These are phyloP conservation scores for Adansonia gregorii DNA, from an alignment of 441 rosid genomes.

Conservation along the genomic window DNA sequence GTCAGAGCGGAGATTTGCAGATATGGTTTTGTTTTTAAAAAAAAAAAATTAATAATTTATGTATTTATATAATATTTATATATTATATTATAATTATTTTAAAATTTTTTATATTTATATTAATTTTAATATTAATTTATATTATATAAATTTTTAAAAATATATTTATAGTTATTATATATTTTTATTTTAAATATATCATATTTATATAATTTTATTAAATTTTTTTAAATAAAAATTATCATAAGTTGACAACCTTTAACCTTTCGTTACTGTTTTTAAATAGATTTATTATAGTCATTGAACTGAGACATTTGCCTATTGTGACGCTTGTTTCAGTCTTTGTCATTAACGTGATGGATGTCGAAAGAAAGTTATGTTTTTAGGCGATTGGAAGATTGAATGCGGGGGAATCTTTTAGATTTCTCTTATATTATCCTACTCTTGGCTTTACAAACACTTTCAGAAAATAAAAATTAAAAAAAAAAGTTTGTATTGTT, in stretches of 20 bases:
- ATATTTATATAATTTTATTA: too few species aligned
- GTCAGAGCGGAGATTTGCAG: background rate
- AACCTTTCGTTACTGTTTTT: background rate
- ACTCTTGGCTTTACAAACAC: background rate
- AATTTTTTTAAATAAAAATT: background rate
- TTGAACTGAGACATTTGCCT: background rate
- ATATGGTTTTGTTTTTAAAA: background rate
- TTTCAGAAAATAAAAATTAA: background rate
- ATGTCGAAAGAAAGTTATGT: background rate
- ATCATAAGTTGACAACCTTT: background rate
- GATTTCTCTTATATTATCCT: background rate
- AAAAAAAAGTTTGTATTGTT: too few species aligned
- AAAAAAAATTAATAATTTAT: background rate
- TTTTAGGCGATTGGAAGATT: background rate
- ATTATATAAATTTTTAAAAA: too few species aligned
- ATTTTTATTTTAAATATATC: too few species aligned
- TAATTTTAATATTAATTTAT: too few species aligned
- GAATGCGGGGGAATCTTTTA: background rate
- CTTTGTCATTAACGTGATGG: background rate
- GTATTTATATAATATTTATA: too few species aligned
- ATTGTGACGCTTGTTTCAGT: background rate
- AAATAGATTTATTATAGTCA: background rate
- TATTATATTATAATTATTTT: too few species aligned
- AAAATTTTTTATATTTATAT: too few species aligned
- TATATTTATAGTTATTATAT: too few species aligned